Percentiles rank a stretch among this genome's conserved stretches.
Conservation (phyloP, 805 yeast genomes). For the Isabelozyma pseudorhagii region DNA sequence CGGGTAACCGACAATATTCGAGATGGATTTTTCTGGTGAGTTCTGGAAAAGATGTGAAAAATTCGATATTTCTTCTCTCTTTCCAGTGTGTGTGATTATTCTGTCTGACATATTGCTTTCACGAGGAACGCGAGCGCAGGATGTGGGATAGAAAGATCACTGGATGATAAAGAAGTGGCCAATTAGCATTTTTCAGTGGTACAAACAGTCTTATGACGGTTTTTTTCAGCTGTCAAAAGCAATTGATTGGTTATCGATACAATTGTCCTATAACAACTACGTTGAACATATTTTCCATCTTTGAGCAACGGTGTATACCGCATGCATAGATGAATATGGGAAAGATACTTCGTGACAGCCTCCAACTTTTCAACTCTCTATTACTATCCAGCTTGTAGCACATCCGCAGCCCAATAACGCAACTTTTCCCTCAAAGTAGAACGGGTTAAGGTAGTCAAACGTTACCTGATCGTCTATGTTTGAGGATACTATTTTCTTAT, state of each 20-base stretch:
- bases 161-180: not conserved
- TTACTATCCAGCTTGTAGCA: slow-evolving; percentile 64
- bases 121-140: slow-evolving; percentile 7
- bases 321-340: slow-evolving; percentile 68
- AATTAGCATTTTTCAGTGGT: not conserved
- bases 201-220: not conserved
- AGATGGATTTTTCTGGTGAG: not conserved
- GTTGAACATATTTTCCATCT: slow-evolving; percentile 81
- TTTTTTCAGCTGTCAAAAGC: not conserved
- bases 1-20: not conserved
- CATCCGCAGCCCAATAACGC: slow-evolving; percentile 54
- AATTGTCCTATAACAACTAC: slow-evolving; percentile 61
- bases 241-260: slow-evolving; percentile 45
- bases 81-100: not conserved
- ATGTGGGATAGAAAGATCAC: slow-evolving; percentile 1
- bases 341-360: slow-evolving; percentile 71
- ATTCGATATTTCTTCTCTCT: not conserved
- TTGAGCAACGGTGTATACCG: slow-evolving; percentile 32
- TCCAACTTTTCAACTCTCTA: not conserved
- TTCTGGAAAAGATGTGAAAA: not conserved
- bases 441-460: slow-evolving; percentile 31
- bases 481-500: slow-evolving; percentile 3
- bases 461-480: slow-evolving; percentile 24
- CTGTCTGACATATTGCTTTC: not conserved
- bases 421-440: slow-evolving; percentile 18